Conservation (phyloP, 805 yeast genomes). For the Ogataea methanolica region DNA sequence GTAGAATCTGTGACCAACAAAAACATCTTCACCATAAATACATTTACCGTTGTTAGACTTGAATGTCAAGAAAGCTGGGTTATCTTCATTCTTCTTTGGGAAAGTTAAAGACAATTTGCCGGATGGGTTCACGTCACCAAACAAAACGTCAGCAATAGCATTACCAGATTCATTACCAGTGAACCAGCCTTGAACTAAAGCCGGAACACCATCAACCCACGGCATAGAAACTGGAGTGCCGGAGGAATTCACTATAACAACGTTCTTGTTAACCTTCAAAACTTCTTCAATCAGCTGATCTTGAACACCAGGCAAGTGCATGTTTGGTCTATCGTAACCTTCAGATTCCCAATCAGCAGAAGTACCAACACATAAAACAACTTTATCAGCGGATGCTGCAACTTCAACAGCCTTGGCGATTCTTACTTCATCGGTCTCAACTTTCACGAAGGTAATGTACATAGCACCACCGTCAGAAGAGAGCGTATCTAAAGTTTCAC, state of each 20-base stretch:
- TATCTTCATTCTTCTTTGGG: slow-evolving; percentile 31
- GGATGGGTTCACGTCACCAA: slow-evolving; percentile 39
- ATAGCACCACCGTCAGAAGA: slow-evolving; percentile 17
- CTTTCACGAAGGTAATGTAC: slow-evolving; percentile 12
- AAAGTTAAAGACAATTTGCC: slow-evolving; percentile 40
- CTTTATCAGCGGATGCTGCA: slow-evolving; percentile 33
- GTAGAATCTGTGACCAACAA: slow-evolving; percentile 40
- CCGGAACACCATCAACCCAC: slow-evolving; percentile 32
- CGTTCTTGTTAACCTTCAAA: slow-evolving; percentile 30
- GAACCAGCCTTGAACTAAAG: slow-evolving; percentile 33
- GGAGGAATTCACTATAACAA: slow-evolving; percentile 35
- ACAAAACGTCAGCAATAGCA: slow-evolving; percentile 39
- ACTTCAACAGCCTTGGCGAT: slow-evolving; percentile 28
- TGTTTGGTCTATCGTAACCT: slow-evolving; percentile 34
- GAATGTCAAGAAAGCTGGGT: slow-evolving; percentile 34
- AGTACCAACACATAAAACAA: slow-evolving; percentile 33
- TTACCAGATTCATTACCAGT: slow-evolving; percentile 40
- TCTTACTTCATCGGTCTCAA: slow-evolving; percentile 10
- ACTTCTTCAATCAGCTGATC: slow-evolving; percentile 31
- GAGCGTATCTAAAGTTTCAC: slow-evolving; percentile 3
- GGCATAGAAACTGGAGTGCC: slow-evolving; percentile 40
- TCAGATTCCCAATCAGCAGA: slow-evolving; percentile 39
- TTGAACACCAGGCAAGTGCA: slow-evolving; percentile 34
- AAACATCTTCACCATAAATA: slow-evolving; percentile 42
- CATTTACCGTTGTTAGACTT: slow-evolving; percentile 34